A percentile compares a stretch with the other conserved stretches of the same genome.
These are phyloP conservation scores for Pisolithus sp. DNA, from an alignment of 768 basidiomycete species.

Conservation along the genomic window DNA sequence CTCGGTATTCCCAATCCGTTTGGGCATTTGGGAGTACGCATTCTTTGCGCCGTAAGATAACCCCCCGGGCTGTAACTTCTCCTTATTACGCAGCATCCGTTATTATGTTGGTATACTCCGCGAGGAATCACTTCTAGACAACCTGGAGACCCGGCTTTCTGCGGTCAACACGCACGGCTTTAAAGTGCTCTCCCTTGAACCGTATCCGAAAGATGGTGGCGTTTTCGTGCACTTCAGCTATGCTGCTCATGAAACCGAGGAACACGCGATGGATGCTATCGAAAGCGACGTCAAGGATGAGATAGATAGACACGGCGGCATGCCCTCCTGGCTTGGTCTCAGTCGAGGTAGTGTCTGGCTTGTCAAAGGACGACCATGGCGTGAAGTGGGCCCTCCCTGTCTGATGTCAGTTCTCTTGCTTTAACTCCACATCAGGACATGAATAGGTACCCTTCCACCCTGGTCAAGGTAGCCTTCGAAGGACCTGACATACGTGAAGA, in stretches of 20 bases:
- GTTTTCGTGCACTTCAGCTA: slow-evolving; percentile 76
- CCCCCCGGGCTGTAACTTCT: slow-evolving; percentile 1
- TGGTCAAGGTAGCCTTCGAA: slow-evolving; percentile 77
- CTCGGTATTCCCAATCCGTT: slow-evolving; percentile 69
- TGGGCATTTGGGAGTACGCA: slow-evolving; percentile 70
- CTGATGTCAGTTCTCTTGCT: background rate
- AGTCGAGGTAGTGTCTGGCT: slow-evolving; percentile 54
- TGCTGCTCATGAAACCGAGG: slow-evolving; percentile 26
- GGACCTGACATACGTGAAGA: slow-evolving; percentile 86
- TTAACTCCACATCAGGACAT: slow-evolving; percentile 55
- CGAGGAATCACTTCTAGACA: slow-evolving; percentile 48
- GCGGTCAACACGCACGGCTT: slow-evolving; percentile 52
- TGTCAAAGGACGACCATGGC: slow-evolving; percentile 75
- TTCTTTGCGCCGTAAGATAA: background rate
- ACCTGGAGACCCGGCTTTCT: slow-evolving; percentile 44
- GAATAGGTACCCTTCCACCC: slow-evolving; percentile 67
- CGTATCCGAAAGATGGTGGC: slow-evolving; percentile 76
- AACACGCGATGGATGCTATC: slow-evolving; percentile 41
- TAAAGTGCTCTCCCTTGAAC: slow-evolving; percentile 54
- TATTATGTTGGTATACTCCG: slow-evolving; percentile 56
- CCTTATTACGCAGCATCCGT: slow-evolving; percentile 45
- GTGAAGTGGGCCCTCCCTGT: slow-evolving; percentile 48
- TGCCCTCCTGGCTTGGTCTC: slow-evolving; percentile 59
- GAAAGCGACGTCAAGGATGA: slow-evolving; percentile 42
- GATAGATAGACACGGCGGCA: slow-evolving; percentile 42